phyloP scores from a whole-genome alignment of 208 protist genomes.

The Leishmania amazonensis region DNA sequence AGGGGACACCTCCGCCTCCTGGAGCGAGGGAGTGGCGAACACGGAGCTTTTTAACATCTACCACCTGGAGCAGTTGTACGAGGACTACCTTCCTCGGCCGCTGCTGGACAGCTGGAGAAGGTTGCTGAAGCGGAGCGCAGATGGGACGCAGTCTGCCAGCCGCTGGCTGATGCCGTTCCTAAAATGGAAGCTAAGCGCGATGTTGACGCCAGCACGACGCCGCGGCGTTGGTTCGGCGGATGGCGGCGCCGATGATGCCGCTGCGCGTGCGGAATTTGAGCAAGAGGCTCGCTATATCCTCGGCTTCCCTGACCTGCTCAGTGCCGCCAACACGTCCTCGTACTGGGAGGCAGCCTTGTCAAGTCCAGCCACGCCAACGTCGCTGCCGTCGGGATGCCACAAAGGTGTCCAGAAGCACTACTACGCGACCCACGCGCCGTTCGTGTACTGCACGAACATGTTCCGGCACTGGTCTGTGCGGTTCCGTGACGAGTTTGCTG shows the following conservation, averaged over 20 bases:
- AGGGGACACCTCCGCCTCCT: neutral
- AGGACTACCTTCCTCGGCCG: too few species aligned
- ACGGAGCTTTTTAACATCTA: too few species aligned
- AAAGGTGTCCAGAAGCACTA: neutral
- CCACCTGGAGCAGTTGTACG: too few species aligned
- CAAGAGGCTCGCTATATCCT: constrained; percentile 7
- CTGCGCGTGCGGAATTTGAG: neutral
- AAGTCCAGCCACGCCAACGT: neutral
- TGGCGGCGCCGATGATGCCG: too few species aligned
- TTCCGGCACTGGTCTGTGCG: constrained; percentile 28
- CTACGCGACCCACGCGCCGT: constrained; percentile 65
- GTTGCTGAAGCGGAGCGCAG: neutral
- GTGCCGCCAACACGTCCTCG: constrained; percentile 22
- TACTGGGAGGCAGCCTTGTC: constrained; percentile 21
- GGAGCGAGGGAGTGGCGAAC: too few species aligned
- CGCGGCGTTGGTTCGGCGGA: too few species aligned
- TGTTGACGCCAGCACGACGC: neutral
- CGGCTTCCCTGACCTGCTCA: constrained; percentile 10
- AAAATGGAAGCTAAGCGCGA: neutral
- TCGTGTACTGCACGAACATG: constrained; percentile 71
- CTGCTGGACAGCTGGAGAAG: neutral
- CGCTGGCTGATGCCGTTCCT: neutral
- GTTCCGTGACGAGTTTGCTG: constrained; percentile 36
- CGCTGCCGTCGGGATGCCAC: constrained; percentile 7
- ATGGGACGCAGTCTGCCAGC: neutral